phyloP scores from a whole-genome alignment of 805 yeast genomes.

The Saccharomycopsis fibuligera region DNA sequence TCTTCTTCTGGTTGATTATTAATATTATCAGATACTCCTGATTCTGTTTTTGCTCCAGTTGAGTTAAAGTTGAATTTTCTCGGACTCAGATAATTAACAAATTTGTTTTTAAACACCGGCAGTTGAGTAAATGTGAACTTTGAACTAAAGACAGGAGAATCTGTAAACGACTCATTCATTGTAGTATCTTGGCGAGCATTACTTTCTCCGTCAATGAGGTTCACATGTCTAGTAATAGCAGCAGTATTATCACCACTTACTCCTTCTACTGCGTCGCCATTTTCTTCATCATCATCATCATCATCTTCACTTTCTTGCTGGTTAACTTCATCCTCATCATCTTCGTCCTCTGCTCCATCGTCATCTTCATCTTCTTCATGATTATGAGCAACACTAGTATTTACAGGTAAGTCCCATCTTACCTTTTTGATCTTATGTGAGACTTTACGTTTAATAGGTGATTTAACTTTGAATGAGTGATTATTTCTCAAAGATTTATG shows the following conservation, averaged over 20 bases:
- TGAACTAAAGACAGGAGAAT: not conserved
- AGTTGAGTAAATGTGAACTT: not conserved
- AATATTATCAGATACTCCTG: not conserved
- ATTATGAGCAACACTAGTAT: conserved; percentile 6
- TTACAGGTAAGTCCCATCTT: conserved; percentile 35
- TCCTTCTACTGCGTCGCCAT: conserved; percentile 14
- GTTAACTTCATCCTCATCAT: conserved; percentile 19
- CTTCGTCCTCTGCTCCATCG: conserved; percentile 6
- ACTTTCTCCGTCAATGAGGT: too few species aligned
- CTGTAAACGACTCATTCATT: not conserved
- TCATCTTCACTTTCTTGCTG: not conserved
- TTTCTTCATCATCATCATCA: conserved; percentile 2
- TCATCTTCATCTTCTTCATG: conserved; percentile 6
- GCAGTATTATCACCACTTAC: not conserved
- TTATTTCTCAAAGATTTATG: conserved; percentile 21
- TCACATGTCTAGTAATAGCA: too few species aligned
- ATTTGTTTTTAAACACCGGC: not conserved
- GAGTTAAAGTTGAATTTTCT: not conserved
- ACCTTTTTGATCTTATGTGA: conserved; percentile 34
- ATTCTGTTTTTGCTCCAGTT: not conserved
- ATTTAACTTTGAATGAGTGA: conserved; percentile 11
- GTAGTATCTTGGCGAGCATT: too few species aligned
- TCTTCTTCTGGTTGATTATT: not conserved
- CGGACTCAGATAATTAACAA: not conserved
- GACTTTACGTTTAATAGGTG: conserved; percentile 14